Percentiles rank a stretch among this genome's conserved stretches.
phyloP scores from a whole-genome alignment of 2,329 filamentous ascomycete genomes.

The Diaporthe eres region DNA sequence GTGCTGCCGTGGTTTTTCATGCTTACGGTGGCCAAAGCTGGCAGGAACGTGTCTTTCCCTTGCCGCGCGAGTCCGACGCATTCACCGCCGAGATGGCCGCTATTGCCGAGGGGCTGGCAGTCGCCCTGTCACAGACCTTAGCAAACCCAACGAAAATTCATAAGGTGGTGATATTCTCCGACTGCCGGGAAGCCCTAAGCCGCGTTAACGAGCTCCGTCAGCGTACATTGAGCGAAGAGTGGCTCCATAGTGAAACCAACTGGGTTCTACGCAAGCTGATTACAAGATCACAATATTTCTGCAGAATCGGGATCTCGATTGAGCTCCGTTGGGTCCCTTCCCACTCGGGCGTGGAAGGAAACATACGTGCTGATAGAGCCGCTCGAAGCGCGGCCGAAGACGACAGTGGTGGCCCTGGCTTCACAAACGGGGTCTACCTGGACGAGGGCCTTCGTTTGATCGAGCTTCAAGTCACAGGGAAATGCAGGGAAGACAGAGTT shows the following conservation, averaged over 20 bases:
- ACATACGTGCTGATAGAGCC: neutral
- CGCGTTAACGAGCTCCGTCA: neutral
- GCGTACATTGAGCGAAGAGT: neutral
- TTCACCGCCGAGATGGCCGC: neutral
- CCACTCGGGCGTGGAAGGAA: slow-evolving; percentile 16
- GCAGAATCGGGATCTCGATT: neutral
- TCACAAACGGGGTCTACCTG: slow-evolving; percentile 5
- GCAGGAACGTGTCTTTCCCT: slow-evolving; percentile 7
- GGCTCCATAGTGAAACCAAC: neutral
- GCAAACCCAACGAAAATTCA: neutral
- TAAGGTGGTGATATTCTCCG: slow-evolving; percentile 5
- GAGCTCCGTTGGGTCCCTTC: slow-evolving; percentile 9
- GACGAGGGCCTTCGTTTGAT: slow-evolving; percentile 11
- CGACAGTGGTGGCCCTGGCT: neutral
- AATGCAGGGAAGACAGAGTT: neutral
- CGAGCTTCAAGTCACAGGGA: neutral
- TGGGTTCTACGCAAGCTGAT: slow-evolving; percentile 11
- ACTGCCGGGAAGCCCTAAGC: neutral
- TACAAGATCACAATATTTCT: neutral
- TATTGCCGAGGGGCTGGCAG: neutral
- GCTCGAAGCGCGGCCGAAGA: neutral
- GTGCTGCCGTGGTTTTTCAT: slow-evolving; percentile 9
- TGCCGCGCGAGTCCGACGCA: neutral
- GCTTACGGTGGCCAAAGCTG: neutral
- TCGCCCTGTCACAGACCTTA: neutral